Conservation (phyloP, 2,329 filamentous ascomycete species). For the Calonectria crousiana region DNA sequence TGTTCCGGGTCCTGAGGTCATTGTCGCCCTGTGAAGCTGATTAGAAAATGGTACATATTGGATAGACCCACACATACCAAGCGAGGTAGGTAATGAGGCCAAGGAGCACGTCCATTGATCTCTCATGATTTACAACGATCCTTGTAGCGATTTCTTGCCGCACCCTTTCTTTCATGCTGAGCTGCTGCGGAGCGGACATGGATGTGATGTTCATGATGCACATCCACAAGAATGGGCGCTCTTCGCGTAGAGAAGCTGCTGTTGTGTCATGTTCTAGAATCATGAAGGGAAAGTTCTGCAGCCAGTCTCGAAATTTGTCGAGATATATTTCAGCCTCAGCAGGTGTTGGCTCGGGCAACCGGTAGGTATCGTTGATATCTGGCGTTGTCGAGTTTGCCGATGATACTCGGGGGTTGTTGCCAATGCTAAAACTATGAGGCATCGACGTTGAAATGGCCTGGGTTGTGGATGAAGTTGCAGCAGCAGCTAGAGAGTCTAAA, state of each 20-base stretch:
- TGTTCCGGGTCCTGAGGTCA: constrained; percentile 49
- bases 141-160: constrained; percentile 59
- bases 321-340: constrained; percentile 56
- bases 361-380: constrained; percentile 33
- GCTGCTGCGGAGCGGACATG: constrained; percentile 56
- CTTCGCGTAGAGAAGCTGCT: constrained; percentile 52
- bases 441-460: constrained; percentile 24
- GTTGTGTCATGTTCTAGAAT: constrained; percentile 53
- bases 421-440: constrained; percentile 24
- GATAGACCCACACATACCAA: constrained; percentile 53
- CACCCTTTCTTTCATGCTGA: constrained; percentile 53
- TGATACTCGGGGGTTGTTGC: constrained; percentile 14
- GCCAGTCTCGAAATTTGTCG: constrained; percentile 55
- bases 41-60: not conserved
- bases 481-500: constrained; percentile 52
- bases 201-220: constrained; percentile 61
- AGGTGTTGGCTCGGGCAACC: constrained; percentile 46
- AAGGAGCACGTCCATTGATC: constrained; percentile 64
- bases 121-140: constrained; percentile 61
- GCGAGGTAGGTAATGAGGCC: constrained; percentile 60
- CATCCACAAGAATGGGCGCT: constrained; percentile 63
- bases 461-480: constrained; percentile 49
- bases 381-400: constrained; percentile 22
- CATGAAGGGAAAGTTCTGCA: constrained; percentile 60
- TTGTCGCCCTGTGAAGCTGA: constrained; percentile 50